phyloP scores from a whole-genome alignment of 192 early-diverging fungal genomes.

The Coemansia sp. region DNA sequence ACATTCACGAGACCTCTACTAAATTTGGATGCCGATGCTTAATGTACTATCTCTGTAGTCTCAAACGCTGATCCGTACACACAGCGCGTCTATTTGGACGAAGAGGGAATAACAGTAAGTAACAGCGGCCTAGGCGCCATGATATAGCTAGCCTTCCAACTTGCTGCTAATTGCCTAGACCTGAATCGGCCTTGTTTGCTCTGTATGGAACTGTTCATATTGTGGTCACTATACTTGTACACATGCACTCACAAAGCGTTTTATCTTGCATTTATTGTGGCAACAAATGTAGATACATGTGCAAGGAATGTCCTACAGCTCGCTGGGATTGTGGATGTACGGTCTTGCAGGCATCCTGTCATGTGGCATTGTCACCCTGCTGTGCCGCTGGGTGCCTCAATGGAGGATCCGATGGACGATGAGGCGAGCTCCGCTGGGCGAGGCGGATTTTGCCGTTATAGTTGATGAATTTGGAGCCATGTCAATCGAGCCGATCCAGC shows the following conservation, averaged over 20 bases:
- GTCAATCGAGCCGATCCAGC: constrained; percentile 57
- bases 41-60: constrained; percentile 11
- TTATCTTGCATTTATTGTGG: not conserved
- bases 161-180: not conserved
- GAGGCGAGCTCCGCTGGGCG: constrained; percentile 61
- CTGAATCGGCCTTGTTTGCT: not conserved
- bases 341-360: constrained; percentile 66
- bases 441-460: constrained; percentile 71
- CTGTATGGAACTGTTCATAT: not conserved
- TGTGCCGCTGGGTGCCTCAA: constrained; percentile 84
- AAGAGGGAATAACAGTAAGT: constrained; percentile 67
- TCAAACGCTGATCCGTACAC: constrained; percentile 42
- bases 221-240: not conserved
- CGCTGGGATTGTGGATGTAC: constrained; percentile 61
- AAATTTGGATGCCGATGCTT: not conserved
- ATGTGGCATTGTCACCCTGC: constrained; percentile 69
- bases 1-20: not conserved
- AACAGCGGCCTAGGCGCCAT: constrained; percentile 2
- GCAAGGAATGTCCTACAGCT: constrained; percentile 64
- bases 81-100: constrained; percentile 64
- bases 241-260: not conserved
- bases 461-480: constrained; percentile 72
- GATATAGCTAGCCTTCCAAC: not conserved
- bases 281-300: constrained; percentile 24
- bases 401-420: constrained; percentile 75